Conservation (phyloP, 2,329 filamentous ascomycete species). For the Colletotrichum spaethianum region DNA sequence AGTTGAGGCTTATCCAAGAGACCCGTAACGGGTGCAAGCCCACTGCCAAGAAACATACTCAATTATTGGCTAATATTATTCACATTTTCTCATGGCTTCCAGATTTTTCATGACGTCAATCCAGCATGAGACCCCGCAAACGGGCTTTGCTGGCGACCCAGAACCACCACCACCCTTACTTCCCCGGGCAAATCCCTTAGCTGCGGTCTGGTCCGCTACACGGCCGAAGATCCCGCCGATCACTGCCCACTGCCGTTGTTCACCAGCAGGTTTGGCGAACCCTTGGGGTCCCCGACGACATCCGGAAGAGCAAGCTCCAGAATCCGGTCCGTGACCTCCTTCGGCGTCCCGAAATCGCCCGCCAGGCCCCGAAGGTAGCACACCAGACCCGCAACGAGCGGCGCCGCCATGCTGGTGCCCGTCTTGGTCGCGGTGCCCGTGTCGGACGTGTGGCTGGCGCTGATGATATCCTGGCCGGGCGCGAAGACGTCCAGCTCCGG, state of each 20-base stretch:
- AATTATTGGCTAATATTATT: neutral
- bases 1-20: neutral
- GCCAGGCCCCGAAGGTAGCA: slow-evolving; percentile 64
- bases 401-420: slow-evolving; percentile 74
- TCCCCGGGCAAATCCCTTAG: neutral
- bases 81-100: neutral
- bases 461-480: slow-evolving; percentile 52
- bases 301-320: slow-evolving; percentile 56
- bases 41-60: neutral
- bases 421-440: slow-evolving; percentile 62
- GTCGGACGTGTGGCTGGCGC: slow-evolving; percentile 59
- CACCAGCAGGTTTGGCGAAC: slow-evolving; percentile 60
- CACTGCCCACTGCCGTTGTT: slow-evolving; percentile 58
- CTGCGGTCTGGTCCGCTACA: neutral
- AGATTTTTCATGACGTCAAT: neutral
- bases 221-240: too few species aligned
- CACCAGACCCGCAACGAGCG: slow-evolving; percentile 71
- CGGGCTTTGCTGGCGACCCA: neutral
- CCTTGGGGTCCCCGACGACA: slow-evolving; percentile 51
- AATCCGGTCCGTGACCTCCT: slow-evolving; percentile 58
- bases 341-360: slow-evolving; percentile 52
- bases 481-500: slow-evolving; percentile 37
- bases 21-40: too few species aligned
- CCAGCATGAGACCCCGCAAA: neutral
- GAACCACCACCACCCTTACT: neutral